These are phyloP conservation scores for Cyberlindnera amylophila DNA, from an alignment of 805 yeast species.

Conservation along the genomic window DNA sequence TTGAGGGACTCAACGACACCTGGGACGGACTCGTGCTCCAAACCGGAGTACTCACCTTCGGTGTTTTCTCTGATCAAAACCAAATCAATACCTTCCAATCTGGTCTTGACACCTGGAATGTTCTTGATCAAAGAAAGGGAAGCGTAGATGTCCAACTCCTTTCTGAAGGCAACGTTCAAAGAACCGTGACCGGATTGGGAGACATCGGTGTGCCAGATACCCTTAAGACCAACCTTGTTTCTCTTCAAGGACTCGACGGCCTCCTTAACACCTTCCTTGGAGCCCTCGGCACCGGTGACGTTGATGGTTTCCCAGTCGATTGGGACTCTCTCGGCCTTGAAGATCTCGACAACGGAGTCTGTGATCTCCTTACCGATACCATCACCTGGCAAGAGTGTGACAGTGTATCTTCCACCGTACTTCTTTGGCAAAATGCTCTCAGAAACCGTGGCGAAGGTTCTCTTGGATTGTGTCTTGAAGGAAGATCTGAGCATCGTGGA, in stretches of 20 bases:
- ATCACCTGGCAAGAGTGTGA: conserved; percentile 95
- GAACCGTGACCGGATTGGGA: conserved; percentile 77
- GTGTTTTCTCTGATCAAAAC: conserved; percentile 98
- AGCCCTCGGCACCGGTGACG: conserved; percentile 52
- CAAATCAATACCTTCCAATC: conserved; percentile 83
- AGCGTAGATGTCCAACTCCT: conserved; percentile 93
- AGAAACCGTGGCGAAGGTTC: conserved; percentile 53
- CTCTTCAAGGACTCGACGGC: conserved; percentile 90
- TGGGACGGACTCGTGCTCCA: conserved; percentile 95
- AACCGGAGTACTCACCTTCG: conserved; percentile 98
- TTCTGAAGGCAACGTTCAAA: conserved; percentile 93
- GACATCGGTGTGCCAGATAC: conserved; percentile 88
- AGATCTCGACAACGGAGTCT: conserved; percentile 86
- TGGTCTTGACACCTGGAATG: conserved; percentile 90
- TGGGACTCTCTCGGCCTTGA: conserved; percentile 83
- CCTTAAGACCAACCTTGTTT: conserved; percentile 95
- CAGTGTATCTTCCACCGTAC: conserved; percentile 92
- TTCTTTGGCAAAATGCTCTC: conserved; percentile 76
- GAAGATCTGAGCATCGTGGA: conserved; percentile 31
- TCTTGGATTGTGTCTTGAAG: conserved; percentile 28
- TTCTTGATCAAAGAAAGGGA: conserved; percentile 91
- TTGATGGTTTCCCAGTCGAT: conserved; percentile 89
- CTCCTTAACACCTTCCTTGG: conserved; percentile 63
- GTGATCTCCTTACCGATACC: conserved; percentile 97
- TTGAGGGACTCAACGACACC: conserved; percentile 97